Percentiles rank a stretch among this genome's conserved stretches.
These are phyloP conservation scores for Senecio squalidus DNA, from an alignment of 140 eudicot genomes.

Conservation along the genomic window DNA sequence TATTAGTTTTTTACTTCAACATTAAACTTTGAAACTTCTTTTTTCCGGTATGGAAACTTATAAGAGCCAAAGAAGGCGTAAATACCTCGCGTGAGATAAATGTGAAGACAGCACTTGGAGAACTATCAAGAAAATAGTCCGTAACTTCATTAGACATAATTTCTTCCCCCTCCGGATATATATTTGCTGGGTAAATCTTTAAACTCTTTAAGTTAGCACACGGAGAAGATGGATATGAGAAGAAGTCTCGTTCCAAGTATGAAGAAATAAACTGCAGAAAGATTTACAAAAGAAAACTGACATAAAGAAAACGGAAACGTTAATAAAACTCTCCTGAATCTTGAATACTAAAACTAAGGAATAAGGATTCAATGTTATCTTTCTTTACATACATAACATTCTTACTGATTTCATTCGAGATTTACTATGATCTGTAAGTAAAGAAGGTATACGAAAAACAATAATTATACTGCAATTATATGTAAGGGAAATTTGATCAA, in stretches of 20 bases:
- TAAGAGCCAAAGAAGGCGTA: neutral
- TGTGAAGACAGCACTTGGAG: slow-evolving; percentile 5
- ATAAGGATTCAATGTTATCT: neutral
- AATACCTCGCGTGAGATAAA: neutral
- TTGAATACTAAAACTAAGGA: neutral
- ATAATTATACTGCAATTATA: too few relatives aligned
- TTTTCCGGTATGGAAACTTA: too few relatives aligned
- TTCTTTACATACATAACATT: too few relatives aligned
- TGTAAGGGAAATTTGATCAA: neutral
- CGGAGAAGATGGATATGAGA: slow-evolving; percentile 8
- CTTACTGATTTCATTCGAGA: too few relatives aligned
- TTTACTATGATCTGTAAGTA: too few relatives aligned
- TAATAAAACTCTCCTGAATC: too few relatives aligned
- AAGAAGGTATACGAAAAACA: too few relatives aligned
- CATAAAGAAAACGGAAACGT: too few relatives aligned
- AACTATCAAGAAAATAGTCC: slow-evolving; percentile 7
- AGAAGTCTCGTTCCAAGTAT: neutral
- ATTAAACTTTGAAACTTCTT: neutral
- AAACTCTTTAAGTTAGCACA: neutral
- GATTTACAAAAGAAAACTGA: too few relatives aligned
- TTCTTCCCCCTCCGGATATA: neutral
- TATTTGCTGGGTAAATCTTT: neutral
- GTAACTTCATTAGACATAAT: neutral
- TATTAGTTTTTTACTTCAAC: neutral
- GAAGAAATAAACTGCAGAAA: slow-evolving; percentile 3